These are phyloP conservation scores for Trametes polyzona DNA, from an alignment of 1,284 basidiomycete genomes.

Conservation along the genomic window DNA sequence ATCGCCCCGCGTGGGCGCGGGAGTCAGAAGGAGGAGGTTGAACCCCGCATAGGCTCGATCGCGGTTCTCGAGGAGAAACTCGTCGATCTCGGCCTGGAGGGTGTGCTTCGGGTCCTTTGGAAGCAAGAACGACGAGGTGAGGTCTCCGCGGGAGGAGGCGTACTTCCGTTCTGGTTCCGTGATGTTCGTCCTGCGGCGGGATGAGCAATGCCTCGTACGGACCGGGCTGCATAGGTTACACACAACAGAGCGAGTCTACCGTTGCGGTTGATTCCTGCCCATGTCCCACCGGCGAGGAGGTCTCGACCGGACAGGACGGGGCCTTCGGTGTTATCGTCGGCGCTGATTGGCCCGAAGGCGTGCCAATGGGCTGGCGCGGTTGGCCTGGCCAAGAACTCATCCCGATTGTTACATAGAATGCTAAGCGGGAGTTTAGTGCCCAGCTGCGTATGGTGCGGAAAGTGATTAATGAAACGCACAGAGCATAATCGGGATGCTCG, in stretches of 20 bases:
- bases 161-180: slow-evolving; percentile 59
- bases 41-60: slow-evolving; percentile 68
- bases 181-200: slow-evolving; percentile 70
- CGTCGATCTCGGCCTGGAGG: slow-evolving; percentile 50
- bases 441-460: slow-evolving; percentile 6
- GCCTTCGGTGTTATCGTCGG: slow-evolving; percentile 29
- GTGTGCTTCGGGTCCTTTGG: slow-evolving; percentile 46
- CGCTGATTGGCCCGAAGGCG: slow-evolving; percentile 44
- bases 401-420: slow-evolving; percentile 75
- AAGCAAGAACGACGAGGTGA: slow-evolving; percentile 68
- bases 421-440: slow-evolving; percentile 41
- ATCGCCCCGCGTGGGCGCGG: slow-evolving; percentile 13
- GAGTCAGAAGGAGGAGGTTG: slow-evolving; percentile 66
- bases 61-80: slow-evolving; percentile 46
- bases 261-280: slow-evolving; percentile 69
- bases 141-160: slow-evolving; percentile 63
- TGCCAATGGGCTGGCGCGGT: slow-evolving; percentile 65
- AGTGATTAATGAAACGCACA: slow-evolving; percentile 53
- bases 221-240: slow-evolving; percentile 35
- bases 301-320: slow-evolving; percentile 75
- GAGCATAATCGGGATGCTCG: slow-evolving; percentile 72
- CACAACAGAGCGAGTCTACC: slow-evolving; percentile 75
- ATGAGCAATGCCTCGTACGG: slow-evolving; percentile 15
- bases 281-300: slow-evolving; percentile 72
- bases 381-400: slow-evolving; percentile 71